Conservation (phyloP, 179 eudicot genomes). For the Carnegiea gigantea region DNA sequence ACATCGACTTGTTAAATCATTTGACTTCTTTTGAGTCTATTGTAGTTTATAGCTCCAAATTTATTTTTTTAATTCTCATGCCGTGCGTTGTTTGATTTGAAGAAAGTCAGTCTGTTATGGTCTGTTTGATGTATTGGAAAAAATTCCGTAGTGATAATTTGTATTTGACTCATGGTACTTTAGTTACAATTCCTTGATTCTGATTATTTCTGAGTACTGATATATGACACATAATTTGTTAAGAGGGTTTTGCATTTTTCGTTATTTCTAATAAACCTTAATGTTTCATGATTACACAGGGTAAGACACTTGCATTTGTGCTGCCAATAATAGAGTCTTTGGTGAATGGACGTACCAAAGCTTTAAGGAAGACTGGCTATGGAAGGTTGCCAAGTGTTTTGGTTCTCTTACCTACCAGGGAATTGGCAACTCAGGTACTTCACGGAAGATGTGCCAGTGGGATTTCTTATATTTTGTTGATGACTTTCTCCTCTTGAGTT, state of each 20-base stretch:
- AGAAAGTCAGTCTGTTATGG: too few species aligned
- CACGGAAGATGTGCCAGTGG: not conserved
- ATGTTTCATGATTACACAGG: constrained; percentile 40
- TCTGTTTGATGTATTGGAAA: too few species aligned
- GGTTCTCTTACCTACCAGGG: constrained; percentile 90
- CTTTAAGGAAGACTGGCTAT: constrained; percentile 58
- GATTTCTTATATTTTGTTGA: not conserved
- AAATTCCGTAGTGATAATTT: too few species aligned
- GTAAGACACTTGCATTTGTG: constrained; percentile 96
- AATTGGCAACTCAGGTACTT: constrained; percentile 84
- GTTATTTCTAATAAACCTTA: not conserved
- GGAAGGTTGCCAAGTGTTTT: constrained; percentile 78
- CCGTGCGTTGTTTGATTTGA: too few species aligned
- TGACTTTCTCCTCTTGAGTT: not conserved
- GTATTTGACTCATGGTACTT: too few species aligned
- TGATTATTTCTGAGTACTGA: too few species aligned
- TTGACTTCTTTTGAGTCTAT: too few species aligned
- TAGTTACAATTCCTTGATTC: too few species aligned
- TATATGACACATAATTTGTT: not conserved
- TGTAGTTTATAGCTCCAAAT: too few species aligned
- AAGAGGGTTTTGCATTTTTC: not conserved
- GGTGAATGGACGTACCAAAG: constrained; percentile 66
- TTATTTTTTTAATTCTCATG: too few species aligned
- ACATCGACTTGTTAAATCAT: too few species aligned
- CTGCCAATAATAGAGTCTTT: constrained; percentile 86